Evolutionary conservation across 352 stramenopile genomes (phyloP), one percentile per base, ranked within the genome.

Genomic region (Pythium sp.): DNA sequence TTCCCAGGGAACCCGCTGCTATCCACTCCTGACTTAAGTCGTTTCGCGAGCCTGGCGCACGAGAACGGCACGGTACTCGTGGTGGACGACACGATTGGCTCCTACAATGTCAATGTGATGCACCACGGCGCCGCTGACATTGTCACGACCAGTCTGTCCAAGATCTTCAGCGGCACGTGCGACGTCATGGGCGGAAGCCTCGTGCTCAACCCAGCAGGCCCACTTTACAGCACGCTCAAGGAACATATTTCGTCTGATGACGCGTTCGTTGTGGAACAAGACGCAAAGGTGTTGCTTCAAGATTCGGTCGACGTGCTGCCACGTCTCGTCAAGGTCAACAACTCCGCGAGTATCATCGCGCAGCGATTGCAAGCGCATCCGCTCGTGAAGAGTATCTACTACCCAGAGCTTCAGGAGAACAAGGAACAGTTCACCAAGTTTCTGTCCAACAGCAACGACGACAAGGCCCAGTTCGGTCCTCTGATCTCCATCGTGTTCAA

Each of bases 1-100:
- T 97, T 98, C 55, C 95, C 93, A 3, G 89, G 86, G 36, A 98
- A 98, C 76, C 95, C 95, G 32, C 70, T 98, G 64, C 74, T 98
- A 54, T 86, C 93, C 9, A 84, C 83, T 72, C 76, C 91, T 0
- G 87, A 98, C 59, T 72, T 98, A 14, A 79, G 84, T 26, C 75
- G 81, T 20, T 73, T 98, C n/a, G 81, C 89, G 11, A 73, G 78
- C 15, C 81, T 97, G 43, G 92, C 93, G 2, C 83, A 98, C 65
- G 70, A 90, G 24, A 89, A 97, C 66, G 87, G 86, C 61, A 96
- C 95, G 32, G 79, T 78, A 30, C 73, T 98, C 7, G 83, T 95
- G 1, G 87, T 98, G 20, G 94, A 98, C 70, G 92, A 98, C 64
- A 98, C 93, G 0, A 80, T 98, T 56, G 87, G 76, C 2, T 94